Evolutionary conservation across 1,139 yeast genomes (phyloP).

Genomic region (Waltiozyma sp.): DNA sequence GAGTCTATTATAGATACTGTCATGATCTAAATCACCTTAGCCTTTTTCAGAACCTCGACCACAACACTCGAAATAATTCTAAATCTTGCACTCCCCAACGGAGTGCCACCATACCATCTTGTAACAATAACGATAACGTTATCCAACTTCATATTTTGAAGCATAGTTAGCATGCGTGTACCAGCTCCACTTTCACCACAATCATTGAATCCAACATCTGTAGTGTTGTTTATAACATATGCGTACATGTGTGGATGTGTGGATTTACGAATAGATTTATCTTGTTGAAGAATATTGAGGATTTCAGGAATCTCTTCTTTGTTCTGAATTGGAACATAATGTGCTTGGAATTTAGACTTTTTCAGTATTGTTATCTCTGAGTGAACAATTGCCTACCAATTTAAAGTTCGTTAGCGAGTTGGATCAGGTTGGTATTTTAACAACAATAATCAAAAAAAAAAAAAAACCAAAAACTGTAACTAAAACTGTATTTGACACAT

Average conservation of each 20-base stretch:
- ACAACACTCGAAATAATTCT: conserved; percentile 48
- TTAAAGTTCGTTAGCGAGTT: too few species aligned
- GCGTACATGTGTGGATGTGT: conserved; percentile 61
- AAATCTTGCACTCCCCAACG: conserved; percentile 54
- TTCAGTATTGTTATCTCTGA: conserved; percentile 17
- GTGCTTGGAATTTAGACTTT: conserved; percentile 55
- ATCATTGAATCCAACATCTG: conserved; percentile 41
- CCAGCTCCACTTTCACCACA: conserved; percentile 66
- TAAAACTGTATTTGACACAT: too few species aligned
- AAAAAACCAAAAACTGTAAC: too few species aligned
- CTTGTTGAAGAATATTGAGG: conserved; percentile 29
- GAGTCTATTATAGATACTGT: too few species aligned
- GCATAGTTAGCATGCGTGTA: conserved; percentile 34
- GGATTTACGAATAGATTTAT: conserved; percentile 37
- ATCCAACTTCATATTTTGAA: conserved; percentile 34
- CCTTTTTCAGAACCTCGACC: conserved; percentile 27
- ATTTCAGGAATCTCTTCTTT: conserved; percentile 30
- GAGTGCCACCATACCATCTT: conserved; percentile 66
- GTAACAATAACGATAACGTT: conserved; percentile 53
- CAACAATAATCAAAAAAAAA: too few species aligned
- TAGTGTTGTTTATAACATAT: conserved; percentile 23
- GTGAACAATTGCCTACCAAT: background rate
- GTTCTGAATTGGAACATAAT: conserved; percentile 30
- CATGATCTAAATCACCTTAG: conserved; percentile 6
- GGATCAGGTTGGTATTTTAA: too few species aligned